Base-by-base conservation (phyloP, 768 basidiomycete species). In the Mrakia gelida region DNA sequence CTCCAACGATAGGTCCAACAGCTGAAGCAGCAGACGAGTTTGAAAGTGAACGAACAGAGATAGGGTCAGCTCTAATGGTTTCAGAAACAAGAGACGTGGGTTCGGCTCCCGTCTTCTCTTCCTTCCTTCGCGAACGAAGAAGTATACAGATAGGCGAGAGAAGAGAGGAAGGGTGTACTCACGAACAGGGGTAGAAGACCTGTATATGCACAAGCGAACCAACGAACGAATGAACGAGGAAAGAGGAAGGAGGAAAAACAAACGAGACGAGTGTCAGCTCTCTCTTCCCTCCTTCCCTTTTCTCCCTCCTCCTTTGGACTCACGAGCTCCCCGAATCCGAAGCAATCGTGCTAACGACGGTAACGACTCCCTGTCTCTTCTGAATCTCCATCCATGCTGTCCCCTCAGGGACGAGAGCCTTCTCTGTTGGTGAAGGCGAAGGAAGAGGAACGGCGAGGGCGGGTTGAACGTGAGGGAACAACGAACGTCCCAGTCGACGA, bases 1-100 rank as follows among this genome's bases (percentile, higher is more conserved):
- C 75, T 41, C 75, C 75, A 0, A 76, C 49, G 75, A 76, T 71
- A 23, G 75, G 67, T 7, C 67, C 75, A 28, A 76, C 67, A 38
- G 75, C 75, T 76, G 45, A 45, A 30, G n/a, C n/a, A n/a, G n/a
- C n/a, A n/a, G 61, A 21, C 8, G 45, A 28, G 63, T 15, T 23
- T 26, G 56, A 41, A 8, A 30, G 59, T 28, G n/a, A 30, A 32
- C 26, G 70, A 34, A 54, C 9, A 38, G 10, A 65, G 61, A 45
- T 3, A 26, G 59, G 23, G 16, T 21, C 52, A n/a, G 34, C 16
- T 32, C 30, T 26, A 70, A 67, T 23, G 65, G 67, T 41, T 41
- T 41, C 67, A 67, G 1, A 3, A n/a, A 21, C 23, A 18, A n/a
- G n/a, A n/a, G n/a, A n/a, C n/a, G n/a, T n/a, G 28, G 13, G 34